Evolutionary conservation across 2,329 filamentous ascomycete species (phyloP), one percentile per base, ranked within the genome.

Genomic region (Apiospora pterosperma): DNA sequence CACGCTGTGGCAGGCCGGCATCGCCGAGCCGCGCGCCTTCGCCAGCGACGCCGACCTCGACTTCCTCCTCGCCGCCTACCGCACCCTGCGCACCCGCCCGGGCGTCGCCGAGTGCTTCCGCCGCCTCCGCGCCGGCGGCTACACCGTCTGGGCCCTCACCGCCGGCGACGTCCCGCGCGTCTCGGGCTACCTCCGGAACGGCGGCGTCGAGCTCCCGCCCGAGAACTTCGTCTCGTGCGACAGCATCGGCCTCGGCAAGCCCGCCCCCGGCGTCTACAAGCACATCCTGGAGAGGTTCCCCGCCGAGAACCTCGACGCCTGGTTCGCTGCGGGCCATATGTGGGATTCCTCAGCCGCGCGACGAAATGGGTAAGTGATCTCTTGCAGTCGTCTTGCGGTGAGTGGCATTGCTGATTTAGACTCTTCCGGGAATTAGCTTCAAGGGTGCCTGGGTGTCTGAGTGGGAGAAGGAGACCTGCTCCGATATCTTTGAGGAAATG

Each of bases 301-400:
- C 34, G 76, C 78, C 23, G 73, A 70, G 61, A 48, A 60, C 0
- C 72, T 75, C 0, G 74, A 81, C 64, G 79, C 78, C 48, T 87
- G 84, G 84, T 87, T 87, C 71, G 85, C 83, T 0, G 85, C 85
- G 0, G 85, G 83, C 25, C 85, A 88, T 73, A 83, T 84, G 78
- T 87, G 85, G 85, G 85, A 88, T 76, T 84, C 84, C 1, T 78
- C 79, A 16, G 82, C 84, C 3, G 85, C 85, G 11, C 77, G 77
- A 59, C 77, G 76, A 62, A 78, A 78, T n/a, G 83, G 83, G 67
- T 75, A 66, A 67, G 71, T 28, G n/a, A n/a, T n/a, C n/a, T n/a
- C n/a, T n/a, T n/a, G n/a, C n/a, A n/a, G n/a, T n/a, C n/a, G n/a
- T n/a, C n/a, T n/a, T n/a, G n/a, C n/a, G n/a, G n/a, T n/a, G n/a